These are phyloP conservation scores for Sisymbrium altissimum DNA, from an alignment of 345 rosid species.

Conservation along the genomic window DNA sequence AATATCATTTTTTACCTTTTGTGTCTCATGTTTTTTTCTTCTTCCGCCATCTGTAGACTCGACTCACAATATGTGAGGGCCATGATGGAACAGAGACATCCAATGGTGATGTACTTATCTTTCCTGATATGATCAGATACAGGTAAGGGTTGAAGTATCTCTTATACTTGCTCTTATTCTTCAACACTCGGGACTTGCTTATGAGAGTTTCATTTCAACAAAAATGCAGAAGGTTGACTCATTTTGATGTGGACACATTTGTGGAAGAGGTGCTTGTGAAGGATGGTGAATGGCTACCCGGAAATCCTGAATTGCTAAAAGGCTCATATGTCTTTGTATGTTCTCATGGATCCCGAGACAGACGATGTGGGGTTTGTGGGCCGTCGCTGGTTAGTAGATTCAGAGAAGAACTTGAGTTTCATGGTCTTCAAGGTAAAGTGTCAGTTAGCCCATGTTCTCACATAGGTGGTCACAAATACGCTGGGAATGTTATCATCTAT, in stretches of 20 bases:
- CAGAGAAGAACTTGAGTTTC: slow-evolving; percentile 76
- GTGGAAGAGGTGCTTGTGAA: slow-evolving; percentile 97
- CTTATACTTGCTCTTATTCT: not conserved
- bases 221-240: slow-evolving; percentile 91
- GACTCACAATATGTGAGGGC: slow-evolving; percentile 92
- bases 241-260: slow-evolving; percentile 97
- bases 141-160: slow-evolving; percentile 42
- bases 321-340: slow-evolving; percentile 91
- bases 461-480: slow-evolving; percentile 92
- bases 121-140: slow-evolving; percentile 98
- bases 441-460: slow-evolving; percentile 97
- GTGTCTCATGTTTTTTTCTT: not conserved
- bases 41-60: slow-evolving; percentile 44
- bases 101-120: slow-evolving; percentile 92
- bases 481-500: slow-evolving; percentile 92
- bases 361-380: slow-evolving; percentile 93
- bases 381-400: slow-evolving; percentile 74
- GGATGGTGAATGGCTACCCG: slow-evolving; percentile 91
- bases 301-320: slow-evolving; percentile 73
- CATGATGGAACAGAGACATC: slow-evolving; percentile 98
- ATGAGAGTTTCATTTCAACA: slow-evolving; percentile 5
- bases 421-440: slow-evolving; percentile 77
- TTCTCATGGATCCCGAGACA: slow-evolving; percentile 88
- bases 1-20: not conserved
- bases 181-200: slow-evolving; percentile 4